Base-by-base conservation (phyloP, 2,329 filamentous ascomycete species). In the Xylariaceae sp. region DNA sequence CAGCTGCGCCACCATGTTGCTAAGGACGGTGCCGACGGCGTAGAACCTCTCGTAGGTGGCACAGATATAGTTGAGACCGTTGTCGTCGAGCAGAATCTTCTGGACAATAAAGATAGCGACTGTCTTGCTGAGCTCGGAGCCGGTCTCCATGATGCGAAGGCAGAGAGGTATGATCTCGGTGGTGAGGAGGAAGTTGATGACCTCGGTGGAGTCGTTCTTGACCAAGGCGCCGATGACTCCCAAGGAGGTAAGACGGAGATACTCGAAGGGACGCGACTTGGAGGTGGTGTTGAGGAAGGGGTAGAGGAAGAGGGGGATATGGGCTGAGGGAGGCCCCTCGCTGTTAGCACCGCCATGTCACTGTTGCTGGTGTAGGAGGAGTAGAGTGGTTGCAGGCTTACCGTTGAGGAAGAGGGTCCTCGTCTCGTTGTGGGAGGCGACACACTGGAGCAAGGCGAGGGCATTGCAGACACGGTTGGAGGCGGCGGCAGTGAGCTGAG, bases 101-200 rank as follows among this genome's bases (percentile, higher is more conserved):
- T 99, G 94, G 15, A 99, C 94, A 62, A 99, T 99, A 75, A 99
- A 99, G 63, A 99, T 99, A 51, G 94, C 94, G 12, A 99, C 94
- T 0, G 94, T 99, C 77, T 99, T 99, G 77, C 90, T 96, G 53
- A 99, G 80, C 71, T 99, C 94, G 1, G 91, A 96, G 44, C 94
- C 94, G 0, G 94, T 99, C 75, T 99, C 94, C 94, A 99, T 99
- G 65, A 99, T 99, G 53, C 94, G 86, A 40, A 99, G 84, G 69
- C 94, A 99, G 11, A 99, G 82, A 10, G 94, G 94, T 51, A 99
- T 99, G 60, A 99, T 99, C 72, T 99, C 94, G 30, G 94, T 99
- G 1, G 94, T 97, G 43, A 99, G 79, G 47, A 99, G 85, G 68
- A 99, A 99, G 75, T 97, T 97, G 75, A 99, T 99, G 52, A 97